phyloP scores from a whole-genome alignment of 2,329 filamentous ascomycete species.

The Apiospora phragmitis region DNA sequence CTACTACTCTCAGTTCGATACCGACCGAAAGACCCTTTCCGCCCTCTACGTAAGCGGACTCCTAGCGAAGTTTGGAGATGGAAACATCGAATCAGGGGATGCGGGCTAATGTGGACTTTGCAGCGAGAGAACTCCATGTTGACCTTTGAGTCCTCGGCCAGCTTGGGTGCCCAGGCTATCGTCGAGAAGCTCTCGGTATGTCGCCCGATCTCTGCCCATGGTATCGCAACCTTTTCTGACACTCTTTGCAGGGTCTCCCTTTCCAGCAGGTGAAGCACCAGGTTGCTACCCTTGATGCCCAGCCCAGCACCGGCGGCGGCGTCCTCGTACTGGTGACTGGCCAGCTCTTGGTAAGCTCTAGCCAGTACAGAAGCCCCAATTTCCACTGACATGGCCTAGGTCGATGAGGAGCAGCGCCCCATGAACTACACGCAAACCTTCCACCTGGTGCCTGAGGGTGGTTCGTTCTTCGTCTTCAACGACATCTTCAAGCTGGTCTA shows the following conservation, averaged over 20 bases:
- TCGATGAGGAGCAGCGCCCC: constrained; percentile 80
- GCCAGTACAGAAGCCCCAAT: not conserved
- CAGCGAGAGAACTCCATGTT: constrained; percentile 86
- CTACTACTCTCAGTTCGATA: constrained; percentile 90
- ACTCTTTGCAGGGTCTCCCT: constrained; percentile 15
- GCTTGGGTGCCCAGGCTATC: constrained; percentile 66
- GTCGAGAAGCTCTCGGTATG: constrained; percentile 79
- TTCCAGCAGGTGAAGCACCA: constrained; percentile 71
- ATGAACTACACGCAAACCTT: constrained; percentile 93
- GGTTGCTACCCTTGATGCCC: constrained; percentile 76
- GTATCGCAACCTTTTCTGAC: constrained; percentile 12
- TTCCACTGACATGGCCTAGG: constrained; percentile 47
- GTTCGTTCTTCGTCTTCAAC: constrained; percentile 86
- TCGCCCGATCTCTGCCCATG: constrained; percentile 14
- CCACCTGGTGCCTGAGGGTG: constrained; percentile 72
- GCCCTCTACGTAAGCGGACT: constrained; percentile 76
- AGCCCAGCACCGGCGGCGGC: constrained; percentile 70
- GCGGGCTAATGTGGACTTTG: constrained; percentile 16
- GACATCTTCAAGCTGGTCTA: constrained; percentile 93
- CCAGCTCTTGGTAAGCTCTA: constrained; percentile 69
- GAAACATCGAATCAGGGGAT: not conserved
- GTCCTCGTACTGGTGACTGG: constrained; percentile 90
- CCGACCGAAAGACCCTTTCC: constrained; percentile 63
- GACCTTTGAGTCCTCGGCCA: constrained; percentile 78
- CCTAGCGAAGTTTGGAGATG: not conserved